Evolutionary conservation across 2,329 filamentous ascomycete genomes (phyloP), one percentile per base, ranked within the genome.

Genomic region (Bipolaris zeicola): DNA sequence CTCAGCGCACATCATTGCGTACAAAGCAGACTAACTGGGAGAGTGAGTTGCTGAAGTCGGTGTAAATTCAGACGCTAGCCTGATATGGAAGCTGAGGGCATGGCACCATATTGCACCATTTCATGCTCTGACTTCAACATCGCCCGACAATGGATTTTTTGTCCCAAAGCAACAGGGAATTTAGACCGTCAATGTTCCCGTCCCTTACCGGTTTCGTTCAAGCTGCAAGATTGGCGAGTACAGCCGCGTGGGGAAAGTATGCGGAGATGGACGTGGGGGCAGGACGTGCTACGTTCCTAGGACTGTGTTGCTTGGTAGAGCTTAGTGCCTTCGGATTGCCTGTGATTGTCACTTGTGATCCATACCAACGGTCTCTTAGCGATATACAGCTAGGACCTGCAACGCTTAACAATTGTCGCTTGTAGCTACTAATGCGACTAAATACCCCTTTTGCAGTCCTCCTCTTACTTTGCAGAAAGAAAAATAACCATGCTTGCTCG

Each of bases 81-180:
- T 33, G 13, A 62, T 60, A n/a, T 39, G 52, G 64, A 44, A 61
- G 48, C 41, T 10, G 7, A 39, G 49, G 57, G 57, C 45, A 62
- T 66, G 61, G 51, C 55, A 52, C 47, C 48, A 68, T 62, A 61
- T 66, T 42, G 60, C 59, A 58, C 60, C 62, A 63, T 66, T 57
- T 56, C 34, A 34, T 39, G 8, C 44, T 43, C 55, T 16, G 42
- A 62, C 47, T 39, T 52, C 51, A 64, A 53, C 52, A 56, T 52
- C 46, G 38, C 13, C 5, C 45, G 37, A 49, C 56, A 38, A 24
- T n/a, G n/a, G 20, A n/a, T 11, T 20, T 16, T 26, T 44, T 18
- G 13, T 8, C 24, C n/a, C 1, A 26, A 22, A 14, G 34, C 22
- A 39, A 36, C 38, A 18, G 6, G n/a, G 38, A 14, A 38, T 38